phyloP scores from a whole-genome alignment of 2,329 filamentous ascomycete species.

The Alternaria dauci region DNA sequence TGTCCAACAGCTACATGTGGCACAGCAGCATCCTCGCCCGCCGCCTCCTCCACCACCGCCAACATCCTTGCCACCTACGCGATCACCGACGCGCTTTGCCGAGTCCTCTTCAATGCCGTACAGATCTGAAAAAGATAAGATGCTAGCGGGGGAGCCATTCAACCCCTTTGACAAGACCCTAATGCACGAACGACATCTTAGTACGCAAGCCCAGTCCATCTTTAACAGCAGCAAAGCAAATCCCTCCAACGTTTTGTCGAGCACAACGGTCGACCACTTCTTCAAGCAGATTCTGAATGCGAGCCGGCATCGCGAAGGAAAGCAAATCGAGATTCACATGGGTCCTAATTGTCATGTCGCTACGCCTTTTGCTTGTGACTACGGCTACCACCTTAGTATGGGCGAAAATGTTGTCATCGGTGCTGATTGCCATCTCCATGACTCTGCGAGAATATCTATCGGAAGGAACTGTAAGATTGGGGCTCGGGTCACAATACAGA shows the following conservation, averaged over 20 bases:
- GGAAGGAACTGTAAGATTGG: conserved; percentile 76
- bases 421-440: conserved; percentile 83
- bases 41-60: conserved; percentile 31
- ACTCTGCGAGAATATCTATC: conserved; percentile 84
- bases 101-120: conserved; percentile 42
- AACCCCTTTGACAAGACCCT: conserved; percentile 81
- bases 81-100: conserved; percentile 35
- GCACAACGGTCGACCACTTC: conserved; percentile 71
- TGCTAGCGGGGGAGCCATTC: conserved; percentile 82
- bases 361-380: conserved; percentile 89
- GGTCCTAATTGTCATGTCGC: conserved; percentile 83
- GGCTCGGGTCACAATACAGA: conserved; percentile 86
- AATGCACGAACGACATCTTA: conserved; percentile 83
- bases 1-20: conserved; percentile 37
- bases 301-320: conserved; percentile 48
- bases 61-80: conserved; percentile 29
- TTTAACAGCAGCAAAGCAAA: conserved; percentile 88
- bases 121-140: conserved; percentile 84
- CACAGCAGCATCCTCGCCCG: conserved; percentile 36
- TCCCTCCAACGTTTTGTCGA: conserved; percentile 70
- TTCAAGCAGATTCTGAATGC: conserved; percentile 77
- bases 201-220: conserved; percentile 79
- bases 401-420: conserved; percentile 86
- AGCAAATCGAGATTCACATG: conserved; percentile 61
- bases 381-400: conserved; percentile 92